Base-by-base conservation (phyloP, 176 grass and related monocot species). In the Dactylis glomerata region DNA sequence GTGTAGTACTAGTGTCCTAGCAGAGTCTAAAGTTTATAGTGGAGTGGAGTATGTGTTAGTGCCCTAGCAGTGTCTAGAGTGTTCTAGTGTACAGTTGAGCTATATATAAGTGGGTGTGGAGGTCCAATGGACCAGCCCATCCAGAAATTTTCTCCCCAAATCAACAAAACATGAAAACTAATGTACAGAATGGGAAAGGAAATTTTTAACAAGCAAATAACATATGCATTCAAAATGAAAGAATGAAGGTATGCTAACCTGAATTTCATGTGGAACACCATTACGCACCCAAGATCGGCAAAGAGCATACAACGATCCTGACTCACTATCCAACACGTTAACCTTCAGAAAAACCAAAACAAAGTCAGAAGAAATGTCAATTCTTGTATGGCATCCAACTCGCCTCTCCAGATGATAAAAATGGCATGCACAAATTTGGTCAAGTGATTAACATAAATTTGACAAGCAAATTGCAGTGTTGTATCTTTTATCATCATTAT, bases 251-350 rank as follows among this genome's bases (percentile, higher is more conserved):
- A 69, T 49, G 41, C 87, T 73, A 86, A 92, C 87, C 90, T 92
- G 87, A 92, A 81, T 89, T 80, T 89, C 83, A 76, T 84, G 87
- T 54, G 83, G 87, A 82, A 89, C 20, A 65, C 83, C 86, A 89
- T 92, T 92, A 50, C 75, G 80, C 28, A 92, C 80, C 87, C 90
- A 92, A 63, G 87, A 89, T 81, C 90, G 80, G 76, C 90, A 92
- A 17, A 92, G 90, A 76, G 90, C 83, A 45, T 92, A 89, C 76
- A 92, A 84, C 42, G 90, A 92, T 75, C 83, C 79, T 46, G 83
- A 89, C 41, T 86, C 83, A 40, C 80, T 89, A 30, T 92, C 90
- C 74, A 83, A 75, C 80, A 89, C 26, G 3, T 88, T 86, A 55
- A 92, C 90, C 90, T 92, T 92, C 67, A 5, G 20, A 86, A 45